Percentiles rank a stretch among this genome's conserved stretches.
phyloP scores from a whole-genome alignment of 306 rosid genomes.

The Pachyrhizus erosus region DNA sequence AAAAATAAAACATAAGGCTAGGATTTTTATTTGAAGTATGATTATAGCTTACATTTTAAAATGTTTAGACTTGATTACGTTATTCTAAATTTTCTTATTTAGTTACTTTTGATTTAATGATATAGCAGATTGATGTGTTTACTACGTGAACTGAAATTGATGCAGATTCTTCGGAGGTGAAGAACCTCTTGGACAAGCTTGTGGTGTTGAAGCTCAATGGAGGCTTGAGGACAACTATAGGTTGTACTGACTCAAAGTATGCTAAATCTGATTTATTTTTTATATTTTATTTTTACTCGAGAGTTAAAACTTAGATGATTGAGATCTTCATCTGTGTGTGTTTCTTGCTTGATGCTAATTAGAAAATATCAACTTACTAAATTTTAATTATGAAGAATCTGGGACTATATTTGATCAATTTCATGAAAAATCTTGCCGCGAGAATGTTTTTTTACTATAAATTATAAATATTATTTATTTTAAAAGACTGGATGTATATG shows the following conservation, averaged over 20 bases:
- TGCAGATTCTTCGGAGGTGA: slow-evolving; percentile 71
- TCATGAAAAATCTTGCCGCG: too few relatives aligned
- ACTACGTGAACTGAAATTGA: slow-evolving; percentile 37
- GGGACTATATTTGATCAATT: neutral
- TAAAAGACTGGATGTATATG: too few relatives aligned
- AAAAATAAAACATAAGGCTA: too few relatives aligned
- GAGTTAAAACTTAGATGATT: slow-evolving; percentile 31
- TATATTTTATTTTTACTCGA: neutral
- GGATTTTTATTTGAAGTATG: too few relatives aligned
- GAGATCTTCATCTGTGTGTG: neutral
- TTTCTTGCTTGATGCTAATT: neutral
- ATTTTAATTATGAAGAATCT: neutral
- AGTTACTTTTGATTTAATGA: neutral
- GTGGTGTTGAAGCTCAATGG: slow-evolving; percentile 97
- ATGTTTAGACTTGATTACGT: too few relatives aligned
- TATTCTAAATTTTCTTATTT: too few relatives aligned
- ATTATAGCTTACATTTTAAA: too few relatives aligned
- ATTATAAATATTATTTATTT: too few relatives aligned
- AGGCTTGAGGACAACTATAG: slow-evolving; percentile 96
- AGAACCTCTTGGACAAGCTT: slow-evolving; percentile 85
- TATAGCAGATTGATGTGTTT: slow-evolving; percentile 44
- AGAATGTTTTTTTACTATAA: too few relatives aligned
- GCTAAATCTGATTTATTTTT: slow-evolving; percentile 27
- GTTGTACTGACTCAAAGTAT: slow-evolving; percentile 94
- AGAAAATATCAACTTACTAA: neutral